Percentiles rank a stretch among this genome's conserved stretches.
These are phyloP conservation scores for Rubia balearica DNA, from an alignment of 305 asterid species.

Conservation along the genomic window DNA sequence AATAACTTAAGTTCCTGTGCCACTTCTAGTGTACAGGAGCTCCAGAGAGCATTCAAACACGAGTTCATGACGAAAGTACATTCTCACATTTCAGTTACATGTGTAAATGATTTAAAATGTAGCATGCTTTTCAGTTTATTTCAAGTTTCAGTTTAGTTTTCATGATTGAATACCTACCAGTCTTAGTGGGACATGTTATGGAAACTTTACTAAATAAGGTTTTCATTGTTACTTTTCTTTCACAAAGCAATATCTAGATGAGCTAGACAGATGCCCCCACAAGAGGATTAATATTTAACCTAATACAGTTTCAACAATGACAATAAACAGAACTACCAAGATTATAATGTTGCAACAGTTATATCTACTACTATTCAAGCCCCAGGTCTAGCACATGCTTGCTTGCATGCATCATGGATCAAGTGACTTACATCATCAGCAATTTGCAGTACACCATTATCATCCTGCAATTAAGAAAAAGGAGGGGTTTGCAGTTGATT, in stretches of 20 bases:
- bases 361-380: background rate
- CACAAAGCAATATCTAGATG: background rate
- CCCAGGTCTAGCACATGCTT: background rate
- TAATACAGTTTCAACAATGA: background rate
- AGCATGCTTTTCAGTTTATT: background rate
- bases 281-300: background rate
- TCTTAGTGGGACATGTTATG: too few relatives aligned
- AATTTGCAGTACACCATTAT: slow-evolving; percentile 59
- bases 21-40: background rate
- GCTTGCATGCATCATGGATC: slow-evolving; percentile 11
- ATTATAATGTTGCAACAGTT: background rate
- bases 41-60: background rate
- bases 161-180: background rate
- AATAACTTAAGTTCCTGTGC: background rate
- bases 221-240: background rate
- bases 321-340: background rate
- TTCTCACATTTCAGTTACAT: background rate
- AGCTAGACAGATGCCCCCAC: background rate
- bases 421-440: slow-evolving; percentile 81
- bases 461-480: slow-evolving; percentile 38
- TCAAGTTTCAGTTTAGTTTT: slow-evolving; percentile 3
- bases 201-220: background rate
- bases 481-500: slow-evolving; percentile 4
- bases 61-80: background rate
- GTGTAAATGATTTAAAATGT: background rate